A percentile compares a stretch with the other conserved stretches of the same genome.
Evolutionary conservation across 139 green algal genomes (phyloP).

Genomic region (Chlorella sp.): DNA sequence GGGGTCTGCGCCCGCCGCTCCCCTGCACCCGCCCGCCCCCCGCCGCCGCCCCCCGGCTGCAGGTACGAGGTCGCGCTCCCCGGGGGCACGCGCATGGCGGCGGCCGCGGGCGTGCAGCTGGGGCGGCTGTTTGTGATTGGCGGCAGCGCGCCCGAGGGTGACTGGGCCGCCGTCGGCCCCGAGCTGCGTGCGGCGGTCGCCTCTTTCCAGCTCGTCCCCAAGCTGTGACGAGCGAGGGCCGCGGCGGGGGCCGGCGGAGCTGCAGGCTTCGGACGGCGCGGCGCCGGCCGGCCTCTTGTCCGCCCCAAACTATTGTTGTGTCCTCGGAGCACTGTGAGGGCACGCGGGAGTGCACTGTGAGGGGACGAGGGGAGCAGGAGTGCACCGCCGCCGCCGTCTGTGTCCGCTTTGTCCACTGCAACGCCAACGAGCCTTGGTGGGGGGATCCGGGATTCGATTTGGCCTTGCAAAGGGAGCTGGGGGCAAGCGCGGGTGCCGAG

Average conservation of each 20-base stretch:
- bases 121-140: conserved; percentile 32
- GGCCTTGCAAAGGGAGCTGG: too few relatives aligned
- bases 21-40: background rate
- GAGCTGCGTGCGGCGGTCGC: background rate
- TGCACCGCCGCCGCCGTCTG: too few relatives aligned
- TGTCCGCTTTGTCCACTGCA: too few relatives aligned
- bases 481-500: too few relatives aligned
- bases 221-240: background rate
- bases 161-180: conserved; percentile 8
- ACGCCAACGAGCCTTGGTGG: too few relatives aligned
- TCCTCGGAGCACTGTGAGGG: too few relatives aligned
- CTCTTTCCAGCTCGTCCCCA: conserved; percentile 1
- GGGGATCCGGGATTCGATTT: too few relatives aligned
- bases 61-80: conserved; percentile 27
- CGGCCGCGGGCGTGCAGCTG: conserved; percentile 28
- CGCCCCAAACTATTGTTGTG: too few relatives aligned
- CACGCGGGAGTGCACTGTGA: too few relatives aligned
- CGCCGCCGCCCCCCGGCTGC: background rate
- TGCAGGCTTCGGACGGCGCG: too few relatives aligned
- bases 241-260: background rate
- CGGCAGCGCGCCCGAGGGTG: background rate
- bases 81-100: background rate
- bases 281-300: too few relatives aligned
- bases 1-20: background rate
- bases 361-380: too few relatives aligned